These are phyloP conservation scores for Fonsecaea pedrosoi DNA, from an alignment of 2,329 filamentous ascomycete genomes.

Conservation along the genomic window DNA sequence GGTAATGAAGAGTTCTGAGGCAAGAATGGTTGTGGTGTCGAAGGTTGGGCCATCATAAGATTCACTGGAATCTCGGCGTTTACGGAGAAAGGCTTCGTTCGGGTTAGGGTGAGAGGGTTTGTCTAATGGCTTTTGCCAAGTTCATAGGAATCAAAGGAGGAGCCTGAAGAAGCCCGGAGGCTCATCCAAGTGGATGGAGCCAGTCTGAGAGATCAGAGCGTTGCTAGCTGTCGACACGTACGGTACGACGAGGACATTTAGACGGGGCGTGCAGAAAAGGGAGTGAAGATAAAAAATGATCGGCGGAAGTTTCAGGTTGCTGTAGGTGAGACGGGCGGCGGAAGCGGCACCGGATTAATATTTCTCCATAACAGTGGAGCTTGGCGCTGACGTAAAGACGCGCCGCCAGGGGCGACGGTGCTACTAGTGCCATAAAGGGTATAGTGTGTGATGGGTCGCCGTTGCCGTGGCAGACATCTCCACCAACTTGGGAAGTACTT, in stretches of 20 bases:
- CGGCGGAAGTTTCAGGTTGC: slow-evolving; percentile 12
- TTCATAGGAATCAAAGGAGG: background rate
- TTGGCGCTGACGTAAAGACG: slow-evolving; percentile 25
- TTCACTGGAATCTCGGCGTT: slow-evolving; percentile 1
- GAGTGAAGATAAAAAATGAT: slow-evolving; percentile 17
- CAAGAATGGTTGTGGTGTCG: slow-evolving; percentile 25
- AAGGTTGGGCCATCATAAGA: slow-evolving; percentile 35
- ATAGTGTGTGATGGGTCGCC: background rate
- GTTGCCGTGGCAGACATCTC: slow-evolving; percentile 24
- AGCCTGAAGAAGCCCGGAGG: slow-evolving; percentile 1
- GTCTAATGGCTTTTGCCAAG: background rate
- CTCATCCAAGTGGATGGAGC: slow-evolving; percentile 3
- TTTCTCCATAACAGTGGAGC: background rate
- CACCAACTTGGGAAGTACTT: slow-evolving; percentile 18
- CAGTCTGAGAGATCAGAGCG: slow-evolving; percentile 4
- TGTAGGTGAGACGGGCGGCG: background rate
- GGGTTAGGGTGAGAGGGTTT: background rate
- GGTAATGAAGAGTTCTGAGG: slow-evolving; percentile 17
- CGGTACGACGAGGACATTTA: background rate
- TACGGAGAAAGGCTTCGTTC: background rate
- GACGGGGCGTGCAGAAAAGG: background rate
- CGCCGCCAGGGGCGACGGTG: background rate
- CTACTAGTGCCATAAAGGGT: background rate
- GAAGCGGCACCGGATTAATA: background rate
- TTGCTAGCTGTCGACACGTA: background rate